Base-by-base conservation (phyloP, 2,329 filamentous ascomycete genomes). In the Claviceps paspali region DNA sequence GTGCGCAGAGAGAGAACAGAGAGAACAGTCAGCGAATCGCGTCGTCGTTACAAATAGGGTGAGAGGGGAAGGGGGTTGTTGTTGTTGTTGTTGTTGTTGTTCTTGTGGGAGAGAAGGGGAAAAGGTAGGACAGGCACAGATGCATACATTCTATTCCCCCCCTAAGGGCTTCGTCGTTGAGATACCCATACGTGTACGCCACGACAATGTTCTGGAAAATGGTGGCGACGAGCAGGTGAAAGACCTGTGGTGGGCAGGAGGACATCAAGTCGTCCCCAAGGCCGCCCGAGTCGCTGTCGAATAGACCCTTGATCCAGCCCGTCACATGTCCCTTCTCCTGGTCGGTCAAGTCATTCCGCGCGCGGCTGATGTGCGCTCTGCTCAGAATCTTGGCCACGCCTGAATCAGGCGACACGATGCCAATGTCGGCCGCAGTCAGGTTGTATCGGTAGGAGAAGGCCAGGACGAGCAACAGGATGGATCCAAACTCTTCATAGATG, bases 401-500 rank as follows among this genome's bases (percentile, higher is more conserved):
- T 1, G 78, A 82, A 39, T 78, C 72, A 0, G 66, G 51, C 1
- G 64, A 61, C 15, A 64, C 59, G 17, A 70, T 62, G 2, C 80
- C 82, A 22, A 87, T 62, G 26, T 87, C 80, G 4, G 69, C 58
- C 5, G 66, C 61, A 0, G 66, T 69, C 8, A 91, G 63, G 36
- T 74, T 70, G 49, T 87, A 88, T 11, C 84, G 76, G 51, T 84
- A 73, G n/a, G 79, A 70, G 44, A 86, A 79, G 0, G 80, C 79
- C 36, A 87, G 57, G 0, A 86, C 67, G 2, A 91, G 63, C 1
- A 91, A 66, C 6, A 91, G 59, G 12, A 87, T 76, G 0, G 80
- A 76, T 1, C 82, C 82, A 46, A 88, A 91, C 47, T 92, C 84
- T 49, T 91, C 84, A 47, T 91, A 91, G 1, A 86, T 76, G 0